Evolutionary conservation across 1,284 basidiomycete species (phyloP), one percentile per base, ranked within the genome.

Genomic region (Vanrija sp.): DNA sequence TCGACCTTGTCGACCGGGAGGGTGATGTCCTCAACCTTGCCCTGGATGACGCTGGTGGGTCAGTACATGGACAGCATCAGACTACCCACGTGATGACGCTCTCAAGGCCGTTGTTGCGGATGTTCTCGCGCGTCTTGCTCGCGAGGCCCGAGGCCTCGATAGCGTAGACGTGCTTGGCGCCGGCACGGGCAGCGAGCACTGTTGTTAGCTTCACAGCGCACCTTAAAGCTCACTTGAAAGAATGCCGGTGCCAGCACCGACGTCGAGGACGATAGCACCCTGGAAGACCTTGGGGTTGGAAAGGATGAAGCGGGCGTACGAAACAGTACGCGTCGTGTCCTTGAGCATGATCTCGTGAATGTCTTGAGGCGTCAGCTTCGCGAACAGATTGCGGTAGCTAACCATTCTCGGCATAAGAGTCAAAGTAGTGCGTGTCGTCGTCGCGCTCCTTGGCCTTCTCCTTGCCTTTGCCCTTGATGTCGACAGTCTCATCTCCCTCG

Each of bases 371-470:
- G n/a, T 21, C 21, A 34, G 26, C 28, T 28, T 7, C 28, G 25
- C 16, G 14, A 46, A 8, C 10, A 8, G 9, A 21, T 29, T 12
- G 8, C 23, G 60, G 89, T 91, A 91, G 10, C 34, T 34, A 8
- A 34, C 34, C 34, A 67, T 96, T 95, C 63, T 86, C 86, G n/a
- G 83, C 88, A 68, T 98, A 98, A 62, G 87, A 90, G 58, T 90
- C 83, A 76, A 98, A 98, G 76, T 98, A 98, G 71, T 96, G 89
- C 0, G 88, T 83, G 73, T 98, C 95, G 65, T 96, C 90, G 64
- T 94, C 90, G 38, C 86, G 65, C 49, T 73, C 65, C 59, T 72
- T 73, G 19, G 61, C 67, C 55, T 68, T 71, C 34, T 34, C 34
- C 45, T 66, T 66, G 18, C 76, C 66, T 18, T 65, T 68, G 6